Evolutionary conservation across 371 early-diverging fungal species (phyloP), one percentile per base, ranked within the genome.

Genomic region (Mortierella sp.): DNA sequence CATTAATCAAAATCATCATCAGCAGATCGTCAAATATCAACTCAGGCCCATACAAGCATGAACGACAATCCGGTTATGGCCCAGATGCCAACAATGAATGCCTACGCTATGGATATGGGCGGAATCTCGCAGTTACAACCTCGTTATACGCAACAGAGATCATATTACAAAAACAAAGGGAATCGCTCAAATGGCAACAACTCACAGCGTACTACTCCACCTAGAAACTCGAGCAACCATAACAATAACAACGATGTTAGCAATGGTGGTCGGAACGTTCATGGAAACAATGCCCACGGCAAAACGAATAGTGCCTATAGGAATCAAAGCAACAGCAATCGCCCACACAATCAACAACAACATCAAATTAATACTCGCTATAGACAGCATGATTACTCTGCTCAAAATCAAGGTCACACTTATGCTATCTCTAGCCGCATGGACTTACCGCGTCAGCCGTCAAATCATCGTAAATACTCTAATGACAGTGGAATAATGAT

Each of bases 401-500:
- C 61, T 5, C 50, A 68, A 21, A 40, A 36, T 47, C 59, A 33
- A 0, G 1, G 24, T 22, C 33, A 21, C 45, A 36, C 36, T 4
- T n/a, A 43, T 24, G 11, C 59, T 19, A 24, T 28, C 28, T 40
- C 13, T 24, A 36, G 38, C 50, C 53, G 52, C 38, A 28, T 40
- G 9, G 36, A 33, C 41, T 9, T 38, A 33, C 11, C 21, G 59
- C 47, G 32, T n/a, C 43, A 58, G 38, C 13, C 52, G 11, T 19
- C 24, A 10, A 36, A 3, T 19, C 61, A 41, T 4, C 68, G 61
- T 22, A 33, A n/a, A 22, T 41, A 67, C n/a, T 33, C 61, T n/a
- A 50, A 36, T 28, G 59, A 68, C 53, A 68, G 38, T 32, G 41
- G 47, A 19, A 33, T 47, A 10, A 68, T 68, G 60, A 24, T 43